phyloP scores from a whole-genome alignment of 768 basidiomycete species.

The Mycena indigotica region DNA sequence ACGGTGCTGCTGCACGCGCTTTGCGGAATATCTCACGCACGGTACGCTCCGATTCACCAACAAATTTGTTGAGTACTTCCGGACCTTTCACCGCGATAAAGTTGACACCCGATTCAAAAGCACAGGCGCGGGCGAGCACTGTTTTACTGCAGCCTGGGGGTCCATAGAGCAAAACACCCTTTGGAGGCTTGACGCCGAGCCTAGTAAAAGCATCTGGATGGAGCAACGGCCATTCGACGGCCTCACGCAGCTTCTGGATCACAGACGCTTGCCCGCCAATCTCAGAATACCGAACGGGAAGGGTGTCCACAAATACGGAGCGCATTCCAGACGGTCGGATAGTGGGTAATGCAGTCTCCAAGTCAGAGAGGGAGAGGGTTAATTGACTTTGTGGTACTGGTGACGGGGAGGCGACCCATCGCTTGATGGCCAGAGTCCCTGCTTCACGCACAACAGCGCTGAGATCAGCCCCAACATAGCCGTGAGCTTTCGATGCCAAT shows the following conservation, averaged over 20 bases:
- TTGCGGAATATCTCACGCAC: slow-evolving; percentile 95
- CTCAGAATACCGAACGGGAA: slow-evolving; percentile 80
- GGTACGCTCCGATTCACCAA: slow-evolving; percentile 95
- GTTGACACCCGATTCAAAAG: slow-evolving; percentile 91
- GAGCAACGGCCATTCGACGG: slow-evolving; percentile 92
- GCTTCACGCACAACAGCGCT: slow-evolving; percentile 91
- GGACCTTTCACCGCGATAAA: slow-evolving; percentile 98
- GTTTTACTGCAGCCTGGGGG: slow-evolving; percentile 99
- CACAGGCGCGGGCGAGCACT: slow-evolving; percentile 86
- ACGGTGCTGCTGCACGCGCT: slow-evolving; percentile 90
- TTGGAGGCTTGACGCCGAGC: slow-evolving; percentile 84
- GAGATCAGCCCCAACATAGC: slow-evolving; percentile 96
- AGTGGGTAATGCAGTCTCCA: slow-evolving; percentile 68
- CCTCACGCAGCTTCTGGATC: slow-evolving; percentile 86
- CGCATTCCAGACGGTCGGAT: slow-evolving; percentile 94
- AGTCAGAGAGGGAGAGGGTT: slow-evolving; percentile 59
- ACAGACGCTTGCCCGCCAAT: slow-evolving; percentile 85
- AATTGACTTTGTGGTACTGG: slow-evolving; percentile 26
- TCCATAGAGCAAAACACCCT: slow-evolving; percentile 90
- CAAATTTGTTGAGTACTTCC: slow-evolving; percentile 95
- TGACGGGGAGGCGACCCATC: slow-evolving; percentile 52
- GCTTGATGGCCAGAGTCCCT: slow-evolving; percentile 88
- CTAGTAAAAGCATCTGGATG: slow-evolving; percentile 86
- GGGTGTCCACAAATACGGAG: slow-evolving; percentile 86
- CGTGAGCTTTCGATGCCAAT: slow-evolving; percentile 82